Percentiles rank a stretch among this genome's conserved stretches.
Conservation (phyloP, 164 flowering plant genomes). For the Berberis vulgaris region DNA sequence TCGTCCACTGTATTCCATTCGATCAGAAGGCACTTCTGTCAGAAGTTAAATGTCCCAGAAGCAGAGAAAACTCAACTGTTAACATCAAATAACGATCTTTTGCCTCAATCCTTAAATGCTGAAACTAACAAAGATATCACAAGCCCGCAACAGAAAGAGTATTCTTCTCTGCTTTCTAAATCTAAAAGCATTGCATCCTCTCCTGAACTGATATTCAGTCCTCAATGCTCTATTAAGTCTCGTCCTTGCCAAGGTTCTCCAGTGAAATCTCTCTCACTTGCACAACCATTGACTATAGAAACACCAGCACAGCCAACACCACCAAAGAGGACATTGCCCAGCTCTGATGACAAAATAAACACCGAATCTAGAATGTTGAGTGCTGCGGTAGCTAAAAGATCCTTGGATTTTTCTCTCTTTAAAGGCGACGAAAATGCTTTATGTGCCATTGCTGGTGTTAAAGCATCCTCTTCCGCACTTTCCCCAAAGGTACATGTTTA, state of each 20-base stretch:
- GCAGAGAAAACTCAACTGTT: conserved; percentile 20
- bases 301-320: conserved; percentile 51
- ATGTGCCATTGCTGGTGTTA: conserved; percentile 4
- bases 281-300: conserved; percentile 23
- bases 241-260: conserved; percentile 25
- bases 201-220: conserved; percentile 2
- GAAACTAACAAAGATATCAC: conserved; percentile 4
- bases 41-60: conserved; percentile 14
- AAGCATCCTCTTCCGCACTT: conserved; percentile 5
- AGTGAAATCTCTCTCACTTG: conserved; percentile 14
- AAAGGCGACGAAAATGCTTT: conserved; percentile 20
- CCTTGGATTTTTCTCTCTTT: conserved; percentile 27
- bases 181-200: conserved; percentile 7
- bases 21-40: conserved; percentile 28
- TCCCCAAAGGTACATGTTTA: conserved; percentile 18
- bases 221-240: conserved; percentile 6
- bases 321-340: conserved; percentile 34
- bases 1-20: conserved; percentile 22
- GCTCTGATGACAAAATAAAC: conserved; percentile 23
- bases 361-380: conserved; percentile 11
- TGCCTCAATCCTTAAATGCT: conserved; percentile 10
- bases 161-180: conserved; percentile 7
- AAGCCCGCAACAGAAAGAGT: conserved; percentile 7
- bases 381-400: conserved; percentile 37
- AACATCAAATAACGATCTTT: conserved; percentile 10